phyloP scores from a whole-genome alignment of 2,329 filamentous ascomycete species.

The Cadophora malorum region DNA sequence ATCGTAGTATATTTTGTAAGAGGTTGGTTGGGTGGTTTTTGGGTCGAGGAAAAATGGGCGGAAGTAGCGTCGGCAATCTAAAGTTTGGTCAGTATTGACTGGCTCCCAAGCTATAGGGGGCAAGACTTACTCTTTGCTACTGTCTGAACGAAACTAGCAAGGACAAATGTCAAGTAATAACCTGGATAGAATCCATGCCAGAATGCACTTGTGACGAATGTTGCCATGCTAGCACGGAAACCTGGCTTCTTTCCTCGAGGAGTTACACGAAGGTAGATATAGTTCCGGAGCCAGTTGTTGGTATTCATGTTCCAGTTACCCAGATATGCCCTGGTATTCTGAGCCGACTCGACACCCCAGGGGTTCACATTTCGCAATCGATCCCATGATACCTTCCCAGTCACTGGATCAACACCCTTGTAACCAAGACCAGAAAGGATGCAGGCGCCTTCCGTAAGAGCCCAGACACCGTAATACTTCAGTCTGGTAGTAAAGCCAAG shows the following conservation, averaged over 20 bases:
- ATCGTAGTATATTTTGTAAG: slow-evolving; percentile 87
- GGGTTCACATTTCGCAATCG: slow-evolving; percentile 89
- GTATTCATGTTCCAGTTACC: slow-evolving; percentile 99
- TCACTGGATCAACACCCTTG: slow-evolving; percentile 86
- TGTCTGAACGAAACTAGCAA: slow-evolving; percentile 91
- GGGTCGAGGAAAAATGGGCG: slow-evolving; percentile 92
- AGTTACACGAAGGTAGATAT: slow-evolving; percentile 93
- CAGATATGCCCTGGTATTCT: slow-evolving; percentile 91
- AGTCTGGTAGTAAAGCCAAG: slow-evolving; percentile 80
- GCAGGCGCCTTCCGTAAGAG: slow-evolving; percentile 89
- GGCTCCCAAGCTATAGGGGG: background rate
- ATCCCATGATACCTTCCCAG: slow-evolving; percentile 88
- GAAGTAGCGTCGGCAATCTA: slow-evolving; percentile 87
- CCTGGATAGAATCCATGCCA: slow-evolving; percentile 99
- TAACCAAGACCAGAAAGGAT: slow-evolving; percentile 94
- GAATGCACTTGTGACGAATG: slow-evolving; percentile 91
- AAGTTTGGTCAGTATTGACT: slow-evolving; percentile 30
- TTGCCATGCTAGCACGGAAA: slow-evolving; percentile 91
- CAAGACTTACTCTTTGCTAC: slow-evolving; percentile 82
- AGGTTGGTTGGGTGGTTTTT: slow-evolving; percentile 70
- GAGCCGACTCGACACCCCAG: slow-evolving; percentile 83
- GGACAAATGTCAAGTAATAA: slow-evolving; percentile 89
- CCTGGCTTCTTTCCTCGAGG: slow-evolving; percentile 95
- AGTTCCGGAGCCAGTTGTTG: slow-evolving; percentile 95
- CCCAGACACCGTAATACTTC: slow-evolving; percentile 98